Evolutionary conservation across 768 basidiomycete species (phyloP).

Genomic region (Suillus weaverae): DNA sequence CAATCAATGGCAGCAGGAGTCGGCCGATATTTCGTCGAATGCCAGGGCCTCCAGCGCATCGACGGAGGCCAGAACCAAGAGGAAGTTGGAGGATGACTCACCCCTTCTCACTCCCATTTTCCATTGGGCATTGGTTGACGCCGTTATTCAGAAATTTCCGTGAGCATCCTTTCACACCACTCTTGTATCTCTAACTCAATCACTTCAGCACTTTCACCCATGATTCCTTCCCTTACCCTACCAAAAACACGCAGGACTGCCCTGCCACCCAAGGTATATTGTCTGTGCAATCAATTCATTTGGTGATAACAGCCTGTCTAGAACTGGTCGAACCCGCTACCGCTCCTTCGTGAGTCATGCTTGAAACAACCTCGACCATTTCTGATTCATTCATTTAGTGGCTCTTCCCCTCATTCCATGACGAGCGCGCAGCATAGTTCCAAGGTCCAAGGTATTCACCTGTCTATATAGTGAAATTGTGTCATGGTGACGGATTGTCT

Average conservation of each 20-base stretch:
- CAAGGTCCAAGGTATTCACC: not conserved
- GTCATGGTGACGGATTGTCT: not conserved
- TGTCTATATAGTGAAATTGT: not conserved
- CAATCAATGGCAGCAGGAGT: constrained; percentile 22
- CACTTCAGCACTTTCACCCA: constrained; percentile 9
- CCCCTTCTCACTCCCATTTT: constrained; percentile 3
- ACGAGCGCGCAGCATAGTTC: not conserved
- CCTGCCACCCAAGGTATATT: constrained; percentile 10
- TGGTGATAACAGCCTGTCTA: not conserved
- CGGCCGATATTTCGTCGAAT: constrained; percentile 1
- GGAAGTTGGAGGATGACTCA: constrained; percentile 9
- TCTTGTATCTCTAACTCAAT: not conserved
- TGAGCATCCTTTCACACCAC: constrained; percentile 10
- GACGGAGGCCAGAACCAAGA: not conserved
- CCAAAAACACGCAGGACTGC: not conserved
- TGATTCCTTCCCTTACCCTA: constrained; percentile 16
- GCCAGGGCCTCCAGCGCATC: accelerated
- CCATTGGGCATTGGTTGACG: constrained; percentile 23
- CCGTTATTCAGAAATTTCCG: constrained; percentile 23
- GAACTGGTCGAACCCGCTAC: constrained; percentile 13
- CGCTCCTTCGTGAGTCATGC: not conserved
- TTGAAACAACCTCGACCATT: not conserved
- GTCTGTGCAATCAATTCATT: too few species aligned
- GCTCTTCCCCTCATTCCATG: too few species aligned
- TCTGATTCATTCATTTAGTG: not conserved